Conservation (phyloP, 2,329 filamentous ascomycete species). For the Periconia sp. region DNA sequence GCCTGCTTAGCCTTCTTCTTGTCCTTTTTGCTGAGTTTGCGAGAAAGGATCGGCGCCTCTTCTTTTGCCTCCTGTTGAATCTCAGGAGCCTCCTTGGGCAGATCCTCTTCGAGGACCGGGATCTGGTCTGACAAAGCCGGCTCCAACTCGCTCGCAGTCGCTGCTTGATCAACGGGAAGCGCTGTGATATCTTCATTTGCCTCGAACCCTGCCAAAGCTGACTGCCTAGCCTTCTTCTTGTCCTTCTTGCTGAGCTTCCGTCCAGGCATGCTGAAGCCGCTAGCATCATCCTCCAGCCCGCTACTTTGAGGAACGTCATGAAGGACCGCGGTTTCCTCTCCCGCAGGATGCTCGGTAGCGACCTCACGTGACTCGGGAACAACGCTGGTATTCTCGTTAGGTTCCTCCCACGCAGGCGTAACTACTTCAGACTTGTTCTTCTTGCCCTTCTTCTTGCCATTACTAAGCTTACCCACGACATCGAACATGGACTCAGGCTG, state of each 20-base stretch:
- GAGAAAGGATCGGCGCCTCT: conserved; percentile 15
- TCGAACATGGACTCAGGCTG: conserved; percentile 31
- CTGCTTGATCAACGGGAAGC: too few relatives aligned
- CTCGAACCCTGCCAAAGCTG: conserved; percentile 14
- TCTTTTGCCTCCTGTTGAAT: conserved; percentile 5
- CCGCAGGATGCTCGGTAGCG: conserved; percentile 15
- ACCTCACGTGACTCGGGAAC: conserved; percentile 27
- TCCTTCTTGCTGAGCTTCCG: conserved; percentile 34
- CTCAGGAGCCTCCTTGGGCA: not conserved
- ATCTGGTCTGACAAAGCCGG: not conserved
- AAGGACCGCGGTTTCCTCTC: conserved; percentile 10
- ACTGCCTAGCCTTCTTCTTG: conserved; percentile 24
- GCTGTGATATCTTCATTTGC: conserved; percentile 3
- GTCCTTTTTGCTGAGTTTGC: conserved; percentile 33
- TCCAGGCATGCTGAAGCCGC: conserved; percentile 1
- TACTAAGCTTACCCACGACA: conserved; percentile 32
- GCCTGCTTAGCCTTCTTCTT: conserved; percentile 47
- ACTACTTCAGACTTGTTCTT: conserved; percentile 26
- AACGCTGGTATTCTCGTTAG: too few relatives aligned
- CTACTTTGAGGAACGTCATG: too few relatives aligned
- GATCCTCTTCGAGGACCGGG: not conserved
- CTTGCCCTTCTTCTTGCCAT: conserved; percentile 36
- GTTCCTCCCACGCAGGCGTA: too few relatives aligned
- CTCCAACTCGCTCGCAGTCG: too few relatives aligned
- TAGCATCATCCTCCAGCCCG: not conserved